Evolutionary conservation across 2,329 filamentous ascomycete species (phyloP), one percentile per base, ranked within the genome.

Genomic region (Diaporthe citrichinensis): DNA sequence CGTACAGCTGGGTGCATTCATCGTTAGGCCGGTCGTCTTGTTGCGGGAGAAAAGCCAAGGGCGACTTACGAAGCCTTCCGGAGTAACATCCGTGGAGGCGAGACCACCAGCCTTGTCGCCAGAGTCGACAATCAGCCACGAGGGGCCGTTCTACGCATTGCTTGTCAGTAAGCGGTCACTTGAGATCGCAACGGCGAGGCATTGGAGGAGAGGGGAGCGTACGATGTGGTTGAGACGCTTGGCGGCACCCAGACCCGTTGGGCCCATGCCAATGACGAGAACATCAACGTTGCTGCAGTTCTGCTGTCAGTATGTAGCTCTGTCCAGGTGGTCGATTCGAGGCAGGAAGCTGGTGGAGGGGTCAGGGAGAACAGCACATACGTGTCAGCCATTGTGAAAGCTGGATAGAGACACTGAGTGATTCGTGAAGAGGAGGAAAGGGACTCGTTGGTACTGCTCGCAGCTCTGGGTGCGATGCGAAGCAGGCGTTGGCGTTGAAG

Each of bases 221-320:
- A 98, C 97, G 83, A 98, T 93, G 87, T 99, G 97, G 87, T 98
- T 94, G 80, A 99, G 92, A 84, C 97, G 95, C 90, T 99, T 99
- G 81, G 97, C 97, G 84, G 97, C 97, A 90, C 97, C 97, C 81
- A 98, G 92, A 87, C 97, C 97, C 83, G 97, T 98, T 81, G 97
- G 97, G 84, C 97, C 97, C 87, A 96, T 96, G 84, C 97, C 97
- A 88, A 98, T 98, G 86, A 99, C 93, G 84, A 99, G 95, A 81
- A 99, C 94, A 87, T 99, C 97, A 85, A 98, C 95, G 83, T 95
- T 93, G 86, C 95, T 97, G 85, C 20, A 75, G 25, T 59, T 44
- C 9, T 67, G 61, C 6, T 34, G 76, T 79, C 67, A 79, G 76
- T 46, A n/a, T 44, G 49, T 10, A 34, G 71, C 46, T 44, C 25